Evolutionary conservation across 2,329 filamentous ascomycete genomes (phyloP).

Genomic region (Pseudogymnoascus sp.): DNA sequence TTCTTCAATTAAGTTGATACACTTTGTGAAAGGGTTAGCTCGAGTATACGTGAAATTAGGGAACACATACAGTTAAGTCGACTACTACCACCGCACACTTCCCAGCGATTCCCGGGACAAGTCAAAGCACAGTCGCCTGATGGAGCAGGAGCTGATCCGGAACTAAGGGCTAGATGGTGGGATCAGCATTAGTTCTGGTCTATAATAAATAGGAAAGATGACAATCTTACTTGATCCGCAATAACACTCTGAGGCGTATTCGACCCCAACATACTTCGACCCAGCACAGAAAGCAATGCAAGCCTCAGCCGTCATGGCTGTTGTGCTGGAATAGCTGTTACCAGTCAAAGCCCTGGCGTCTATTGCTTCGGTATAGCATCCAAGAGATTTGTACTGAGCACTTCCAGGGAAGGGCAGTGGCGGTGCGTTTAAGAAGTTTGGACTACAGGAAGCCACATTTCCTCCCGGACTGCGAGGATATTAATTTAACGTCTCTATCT

Average conservation of each 20-base stretch:
- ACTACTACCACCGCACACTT: conserved; percentile 11
- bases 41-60: neutral
- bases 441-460: no score
- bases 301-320: conserved; percentile 8
- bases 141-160: neutral
- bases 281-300: conserved; percentile 1
- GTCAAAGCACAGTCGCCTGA: neutral
- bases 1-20: neutral
- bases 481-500: no score
- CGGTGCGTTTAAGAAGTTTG: neutral
- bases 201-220: neutral
- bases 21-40: neutral
- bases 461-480: no score
- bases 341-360: neutral
- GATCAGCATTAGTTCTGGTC: neutral
- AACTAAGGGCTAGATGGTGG: neutral
- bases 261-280: conserved; percentile 3
- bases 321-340: neutral
- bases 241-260: conserved; percentile 10
- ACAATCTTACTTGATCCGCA: neutral
- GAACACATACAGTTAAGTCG: conserved; percentile 9
- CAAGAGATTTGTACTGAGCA: neutral
- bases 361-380: conserved; percentile 5
- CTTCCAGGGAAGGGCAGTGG: conserved; percentile 11
- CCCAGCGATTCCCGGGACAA: conserved; percentile 7